These are phyloP conservation scores for Cunninghamia lanceolata DNA, from an alignment of 75 land plant genomes.

Conservation along the genomic window DNA sequence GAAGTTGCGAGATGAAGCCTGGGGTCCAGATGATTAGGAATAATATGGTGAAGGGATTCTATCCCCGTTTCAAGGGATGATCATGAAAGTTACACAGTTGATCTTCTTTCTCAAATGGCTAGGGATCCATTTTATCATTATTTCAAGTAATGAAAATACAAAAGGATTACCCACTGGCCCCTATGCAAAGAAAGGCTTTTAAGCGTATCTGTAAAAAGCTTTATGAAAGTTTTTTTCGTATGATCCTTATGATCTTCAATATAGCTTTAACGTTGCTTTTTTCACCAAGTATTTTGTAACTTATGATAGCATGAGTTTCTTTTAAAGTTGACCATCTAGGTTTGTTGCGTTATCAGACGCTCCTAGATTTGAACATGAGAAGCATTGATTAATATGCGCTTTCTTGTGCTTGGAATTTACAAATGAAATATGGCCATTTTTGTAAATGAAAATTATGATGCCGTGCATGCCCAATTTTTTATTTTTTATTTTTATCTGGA, in stretches of 20 bases:
- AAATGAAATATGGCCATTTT: background rate
- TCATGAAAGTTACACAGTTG: background rate
- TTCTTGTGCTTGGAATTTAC: background rate
- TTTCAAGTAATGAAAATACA: background rate
- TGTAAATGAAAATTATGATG: background rate
- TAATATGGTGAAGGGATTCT: background rate
- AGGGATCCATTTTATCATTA: background rate
- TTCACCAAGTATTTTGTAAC: background rate
- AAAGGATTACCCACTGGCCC: background rate
- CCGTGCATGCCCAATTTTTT: background rate
- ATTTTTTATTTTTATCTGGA: background rate
- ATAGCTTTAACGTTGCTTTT: background rate
- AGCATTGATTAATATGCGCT: background rate
- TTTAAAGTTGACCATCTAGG: background rate
- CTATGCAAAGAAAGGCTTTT: background rate
- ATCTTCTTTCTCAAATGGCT: background rate
- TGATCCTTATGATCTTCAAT: background rate
- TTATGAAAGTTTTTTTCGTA: background rate
- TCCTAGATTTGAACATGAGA: background rate
- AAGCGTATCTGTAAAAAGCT: background rate
- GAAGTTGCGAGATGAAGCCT: slow-evolving; percentile 81
- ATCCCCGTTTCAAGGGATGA: background rate
- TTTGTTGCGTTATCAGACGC: background rate
- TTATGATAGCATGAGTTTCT: background rate
- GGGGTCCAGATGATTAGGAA: slow-evolving; percentile 63